phyloP scores from a whole-genome alignment of 1,284 basidiomycete species.

The Ustilago curta region DNA sequence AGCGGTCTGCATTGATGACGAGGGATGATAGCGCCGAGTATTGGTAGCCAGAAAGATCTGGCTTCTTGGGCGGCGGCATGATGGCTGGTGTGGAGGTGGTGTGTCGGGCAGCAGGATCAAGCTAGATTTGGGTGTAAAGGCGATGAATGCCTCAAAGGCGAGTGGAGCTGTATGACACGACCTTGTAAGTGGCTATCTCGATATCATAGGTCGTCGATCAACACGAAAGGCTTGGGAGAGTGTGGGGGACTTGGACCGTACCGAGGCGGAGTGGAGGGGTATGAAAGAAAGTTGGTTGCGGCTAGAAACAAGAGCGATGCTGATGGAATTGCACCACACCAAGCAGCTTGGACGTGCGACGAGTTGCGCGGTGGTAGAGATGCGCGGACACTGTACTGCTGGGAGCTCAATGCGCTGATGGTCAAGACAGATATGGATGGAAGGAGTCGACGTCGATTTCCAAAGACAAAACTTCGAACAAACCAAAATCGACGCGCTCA shows the following conservation, averaged over 20 bases:
- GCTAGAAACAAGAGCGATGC: not conserved
- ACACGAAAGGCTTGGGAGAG: too few relatives aligned
- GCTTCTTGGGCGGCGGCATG: conserved; percentile 67
- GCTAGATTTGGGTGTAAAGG: not conserved
- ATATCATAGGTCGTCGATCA: too few relatives aligned
- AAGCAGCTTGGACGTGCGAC: too few relatives aligned
- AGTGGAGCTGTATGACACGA: not conserved
- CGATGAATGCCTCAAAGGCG: not conserved
- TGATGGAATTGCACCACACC: not conserved
- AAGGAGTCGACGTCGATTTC: not conserved
- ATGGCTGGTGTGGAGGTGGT: not conserved
- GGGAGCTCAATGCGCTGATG: not conserved
- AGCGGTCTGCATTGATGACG: conserved; percentile 64
- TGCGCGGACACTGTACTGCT: not conserved
- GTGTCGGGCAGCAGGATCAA: not conserved
- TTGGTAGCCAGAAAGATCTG: conserved; percentile 67
- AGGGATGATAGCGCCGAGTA: conserved; percentile 68
- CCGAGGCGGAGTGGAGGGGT: not conserved
- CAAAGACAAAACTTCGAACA: conserved; percentile 5
- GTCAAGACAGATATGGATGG: too few relatives aligned
- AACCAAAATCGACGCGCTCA: conserved; percentile 10
- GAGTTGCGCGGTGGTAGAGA: too few relatives aligned
- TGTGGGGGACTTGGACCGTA: too few relatives aligned
- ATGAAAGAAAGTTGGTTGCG: not conserved
- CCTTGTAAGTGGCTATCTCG: not conserved